Evolutionary conservation across 352 stramenopile species (phyloP).

Genomic region (Globisporangium parvum): DNA sequence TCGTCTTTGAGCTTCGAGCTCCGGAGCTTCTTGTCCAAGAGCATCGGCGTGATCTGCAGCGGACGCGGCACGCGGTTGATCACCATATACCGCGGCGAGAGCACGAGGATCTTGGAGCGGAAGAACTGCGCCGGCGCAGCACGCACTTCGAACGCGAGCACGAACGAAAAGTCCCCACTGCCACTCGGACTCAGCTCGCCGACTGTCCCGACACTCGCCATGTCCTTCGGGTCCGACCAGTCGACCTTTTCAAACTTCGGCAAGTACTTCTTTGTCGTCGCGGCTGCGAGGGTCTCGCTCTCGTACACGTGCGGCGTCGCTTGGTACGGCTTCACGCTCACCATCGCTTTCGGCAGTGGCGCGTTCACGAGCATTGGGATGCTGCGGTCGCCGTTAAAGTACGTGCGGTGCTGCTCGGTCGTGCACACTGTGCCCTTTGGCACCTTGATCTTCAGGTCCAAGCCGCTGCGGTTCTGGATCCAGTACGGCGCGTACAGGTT

Average conservation of each 20-base stretch:
- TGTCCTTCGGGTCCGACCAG: slow-evolving; percentile 68
- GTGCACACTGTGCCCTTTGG: slow-evolving; percentile 49
- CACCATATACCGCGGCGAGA: slow-evolving; percentile 74
- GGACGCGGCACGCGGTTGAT: slow-evolving; percentile 53
- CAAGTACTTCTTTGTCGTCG: slow-evolving; percentile 62
- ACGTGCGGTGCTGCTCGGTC: slow-evolving; percentile 60
- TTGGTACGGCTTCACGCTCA: slow-evolving; percentile 65
- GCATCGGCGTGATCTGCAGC: slow-evolving; percentile 66
- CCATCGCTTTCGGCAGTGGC: slow-evolving; percentile 51
- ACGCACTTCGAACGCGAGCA: slow-evolving; percentile 77
- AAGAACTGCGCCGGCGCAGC: slow-evolving; percentile 78
- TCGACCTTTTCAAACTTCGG: slow-evolving; percentile 64
- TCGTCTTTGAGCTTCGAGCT: slow-evolving; percentile 25
- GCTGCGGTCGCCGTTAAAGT: slow-evolving; percentile 56
- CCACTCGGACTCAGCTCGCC: slow-evolving; percentile 49
- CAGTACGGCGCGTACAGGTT: slow-evolving; percentile 74
- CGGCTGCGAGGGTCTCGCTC: slow-evolving; percentile 37
- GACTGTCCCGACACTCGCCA: slow-evolving; percentile 69
- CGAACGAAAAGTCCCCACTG: slow-evolving; percentile 51
- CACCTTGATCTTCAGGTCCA: slow-evolving; percentile 68
- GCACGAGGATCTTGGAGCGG: slow-evolving; percentile 72
- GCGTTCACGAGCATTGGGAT: slow-evolving; percentile 63
- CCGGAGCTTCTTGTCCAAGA: slow-evolving; percentile 71
- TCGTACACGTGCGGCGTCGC: slow-evolving; percentile 56
- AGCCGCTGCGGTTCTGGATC: slow-evolving; percentile 80